These are phyloP conservation scores for Zostera marina DNA, from an alignment of 116 monocot genomes.

Conservation along the genomic window DNA sequence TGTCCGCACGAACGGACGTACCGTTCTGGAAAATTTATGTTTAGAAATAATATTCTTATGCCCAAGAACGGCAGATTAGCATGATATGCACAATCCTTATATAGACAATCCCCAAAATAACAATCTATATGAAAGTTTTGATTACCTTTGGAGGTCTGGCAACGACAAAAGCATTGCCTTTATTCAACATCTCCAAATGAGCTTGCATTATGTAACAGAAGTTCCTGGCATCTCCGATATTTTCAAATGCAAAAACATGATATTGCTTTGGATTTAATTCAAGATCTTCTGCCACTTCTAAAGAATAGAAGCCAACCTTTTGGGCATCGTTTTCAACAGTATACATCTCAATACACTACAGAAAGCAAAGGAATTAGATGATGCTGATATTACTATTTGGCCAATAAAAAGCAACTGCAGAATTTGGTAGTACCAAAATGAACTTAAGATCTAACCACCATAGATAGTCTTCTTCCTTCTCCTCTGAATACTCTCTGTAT, in stretches of 20 bases:
- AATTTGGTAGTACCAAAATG: conserved; percentile 37
- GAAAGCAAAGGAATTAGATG: conserved; percentile 5
- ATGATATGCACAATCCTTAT: too few species aligned
- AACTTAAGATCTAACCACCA: conserved; percentile 78
- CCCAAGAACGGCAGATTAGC: too few species aligned
- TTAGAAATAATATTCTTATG: too few species aligned
- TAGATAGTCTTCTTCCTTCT: conserved; percentile 59
- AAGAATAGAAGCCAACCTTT: conserved; percentile 71
- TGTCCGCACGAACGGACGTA: too few species aligned
- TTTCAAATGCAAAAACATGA: conserved; percentile 80
- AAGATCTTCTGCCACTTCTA: conserved; percentile 82
- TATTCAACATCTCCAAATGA: conserved; percentile 61
- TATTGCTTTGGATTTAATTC: conserved; percentile 67
- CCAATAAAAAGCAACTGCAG: conserved; percentile 3
- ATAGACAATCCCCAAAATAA: too few species aligned
- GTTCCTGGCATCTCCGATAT: conserved; percentile 62
- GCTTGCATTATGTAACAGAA: conserved; percentile 73
- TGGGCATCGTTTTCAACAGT: conserved; percentile 37
- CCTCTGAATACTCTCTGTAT: conserved; percentile 65
- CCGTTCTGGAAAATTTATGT: too few species aligned
- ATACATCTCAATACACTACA: conserved; percentile 75
- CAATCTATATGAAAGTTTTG: too few species aligned
- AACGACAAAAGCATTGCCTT: conserved; percentile 66
- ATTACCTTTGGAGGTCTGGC: conserved; percentile 72
- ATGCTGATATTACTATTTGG: background rate